A percentile compares a stretch with the other conserved stretches of the same genome.
Conservation (phyloP, 495 filamentous ascomycete genomes). For the Lasiosphaeriaceae sp. region DNA sequence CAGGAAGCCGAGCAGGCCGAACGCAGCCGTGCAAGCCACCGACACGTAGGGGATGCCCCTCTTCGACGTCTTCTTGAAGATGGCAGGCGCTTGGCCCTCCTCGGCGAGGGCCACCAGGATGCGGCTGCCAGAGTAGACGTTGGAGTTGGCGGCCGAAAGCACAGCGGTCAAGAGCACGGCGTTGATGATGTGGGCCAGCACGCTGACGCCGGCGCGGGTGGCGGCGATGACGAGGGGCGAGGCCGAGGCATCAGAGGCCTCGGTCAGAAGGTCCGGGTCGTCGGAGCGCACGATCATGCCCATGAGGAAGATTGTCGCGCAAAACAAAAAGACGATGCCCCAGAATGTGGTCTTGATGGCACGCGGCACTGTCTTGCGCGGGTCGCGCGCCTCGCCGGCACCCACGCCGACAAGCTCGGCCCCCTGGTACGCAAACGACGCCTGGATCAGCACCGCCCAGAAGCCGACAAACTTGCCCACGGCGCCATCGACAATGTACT, state of each 20-base stretch:
- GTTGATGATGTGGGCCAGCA: constrained; percentile 68
- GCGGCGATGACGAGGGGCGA: constrained; percentile 72
- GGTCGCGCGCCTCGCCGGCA: constrained; percentile 62
- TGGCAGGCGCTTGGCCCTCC: constrained; percentile 56
- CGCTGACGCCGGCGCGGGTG: constrained; percentile 57
- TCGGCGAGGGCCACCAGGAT: constrained; percentile 60
- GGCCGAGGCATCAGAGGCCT: constrained; percentile 50
- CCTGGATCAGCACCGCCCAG: constrained; percentile 45
- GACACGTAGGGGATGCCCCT: constrained; percentile 41
- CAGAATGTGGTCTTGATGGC: constrained; percentile 54
- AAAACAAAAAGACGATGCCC: constrained; percentile 63
- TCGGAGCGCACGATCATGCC: constrained; percentile 61
- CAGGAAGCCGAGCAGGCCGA: constrained; percentile 52
- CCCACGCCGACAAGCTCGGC: constrained; percentile 63
- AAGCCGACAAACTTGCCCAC: constrained; percentile 46
- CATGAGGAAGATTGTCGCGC: constrained; percentile 63
- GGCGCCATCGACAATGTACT: constrained; percentile 40
- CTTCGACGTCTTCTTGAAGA: constrained; percentile 36
- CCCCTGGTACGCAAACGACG: constrained; percentile 46
- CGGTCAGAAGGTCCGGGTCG: constrained; percentile 44
- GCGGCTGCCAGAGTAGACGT: constrained; percentile 59
- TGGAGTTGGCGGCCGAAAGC: constrained; percentile 52
- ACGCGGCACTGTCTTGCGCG: constrained; percentile 51
- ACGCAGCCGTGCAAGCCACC: constrained; percentile 36
- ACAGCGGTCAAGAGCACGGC: constrained; percentile 64